These are phyloP conservation scores for Pyrus bretschneideri DNA, from an alignment of 306 rosid species.

Conservation along the genomic window DNA sequence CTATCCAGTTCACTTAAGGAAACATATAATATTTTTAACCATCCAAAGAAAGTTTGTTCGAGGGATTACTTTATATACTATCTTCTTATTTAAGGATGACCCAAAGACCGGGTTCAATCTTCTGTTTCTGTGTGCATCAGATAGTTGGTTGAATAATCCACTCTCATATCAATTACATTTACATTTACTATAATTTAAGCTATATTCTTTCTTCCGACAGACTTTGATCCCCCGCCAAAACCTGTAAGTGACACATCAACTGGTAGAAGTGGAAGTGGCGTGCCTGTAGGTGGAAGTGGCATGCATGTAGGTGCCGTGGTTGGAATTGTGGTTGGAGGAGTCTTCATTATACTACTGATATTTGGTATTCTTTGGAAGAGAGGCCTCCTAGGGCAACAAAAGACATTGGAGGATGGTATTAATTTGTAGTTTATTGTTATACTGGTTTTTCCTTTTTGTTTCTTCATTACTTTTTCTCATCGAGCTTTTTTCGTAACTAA, in stretches of 20 bases:
- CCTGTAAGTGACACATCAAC: not conserved
- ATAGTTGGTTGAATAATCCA: not conserved
- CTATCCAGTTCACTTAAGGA: not conserved
- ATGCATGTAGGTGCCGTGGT: conserved; percentile 17
- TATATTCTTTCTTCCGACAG: conserved; percentile 3
- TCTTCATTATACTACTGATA: conserved; percentile 12
- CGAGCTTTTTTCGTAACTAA: too few species aligned
- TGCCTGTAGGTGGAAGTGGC: conserved; percentile 6
- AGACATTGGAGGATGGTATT: conserved; percentile 24
- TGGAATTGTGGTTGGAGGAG: conserved; percentile 36
- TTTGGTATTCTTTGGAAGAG: conserved; percentile 33
- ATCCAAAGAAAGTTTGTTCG: too few species aligned
- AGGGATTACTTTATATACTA: too few species aligned
- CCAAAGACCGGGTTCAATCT: too few species aligned
- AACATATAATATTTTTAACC: not conserved
- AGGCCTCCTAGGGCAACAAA: conserved; percentile 13
- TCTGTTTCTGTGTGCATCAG: not conserved
- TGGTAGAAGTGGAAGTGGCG: conserved; percentile 2
- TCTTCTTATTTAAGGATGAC: too few species aligned
- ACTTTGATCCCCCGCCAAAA: conserved; percentile 17
- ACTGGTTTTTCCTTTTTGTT: too few species aligned
- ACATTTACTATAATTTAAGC: not conserved
- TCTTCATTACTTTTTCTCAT: too few species aligned
- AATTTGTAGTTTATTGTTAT: not conserved
- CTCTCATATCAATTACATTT: not conserved